Conservation (phyloP, 805 yeast species). For the Lipomyces sp. region DNA sequence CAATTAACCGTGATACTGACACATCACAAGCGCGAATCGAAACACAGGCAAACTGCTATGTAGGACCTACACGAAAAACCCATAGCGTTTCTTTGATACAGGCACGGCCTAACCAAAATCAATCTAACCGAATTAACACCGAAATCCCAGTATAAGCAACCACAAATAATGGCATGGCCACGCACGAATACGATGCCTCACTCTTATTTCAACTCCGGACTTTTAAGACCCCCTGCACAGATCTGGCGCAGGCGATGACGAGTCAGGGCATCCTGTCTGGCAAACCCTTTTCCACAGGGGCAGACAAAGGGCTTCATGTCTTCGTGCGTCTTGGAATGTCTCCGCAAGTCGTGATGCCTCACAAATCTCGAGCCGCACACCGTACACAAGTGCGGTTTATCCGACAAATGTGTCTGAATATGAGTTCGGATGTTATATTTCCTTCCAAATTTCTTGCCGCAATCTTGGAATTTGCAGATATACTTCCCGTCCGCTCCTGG, state of each 20-base stretch:
- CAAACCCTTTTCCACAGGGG: constrained; percentile 92
- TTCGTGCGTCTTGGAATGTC: constrained; percentile 87
- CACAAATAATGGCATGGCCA: not conserved
- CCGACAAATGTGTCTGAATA: constrained; percentile 94
- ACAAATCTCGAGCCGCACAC: constrained; percentile 84
- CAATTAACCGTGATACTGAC: not conserved
- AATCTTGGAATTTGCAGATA: constrained; percentile 73
- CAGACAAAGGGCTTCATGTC: constrained; percentile 71
- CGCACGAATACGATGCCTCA: not conserved
- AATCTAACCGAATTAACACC: not conserved
- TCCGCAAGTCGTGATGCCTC: constrained; percentile 88
- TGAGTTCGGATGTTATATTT: constrained; percentile 93
- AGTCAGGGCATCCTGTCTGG: constrained; percentile 84
- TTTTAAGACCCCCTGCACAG: constrained; percentile 49
- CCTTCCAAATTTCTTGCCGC: constrained; percentile 84
- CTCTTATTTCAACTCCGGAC: not conserved
- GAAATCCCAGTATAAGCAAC: not conserved
- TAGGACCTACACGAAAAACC: not conserved
- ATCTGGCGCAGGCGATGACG: constrained; percentile 80
- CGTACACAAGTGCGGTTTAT: constrained; percentile 85
- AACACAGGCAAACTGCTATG: not conserved
- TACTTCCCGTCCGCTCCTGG: constrained; percentile 66
- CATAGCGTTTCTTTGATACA: not conserved
- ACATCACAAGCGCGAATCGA: not conserved
- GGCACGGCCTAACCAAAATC: not conserved